Evolutionary conservation across 108 stramenopile genomes (phyloP).

Genomic region (Cyclotella atomus): DNA sequence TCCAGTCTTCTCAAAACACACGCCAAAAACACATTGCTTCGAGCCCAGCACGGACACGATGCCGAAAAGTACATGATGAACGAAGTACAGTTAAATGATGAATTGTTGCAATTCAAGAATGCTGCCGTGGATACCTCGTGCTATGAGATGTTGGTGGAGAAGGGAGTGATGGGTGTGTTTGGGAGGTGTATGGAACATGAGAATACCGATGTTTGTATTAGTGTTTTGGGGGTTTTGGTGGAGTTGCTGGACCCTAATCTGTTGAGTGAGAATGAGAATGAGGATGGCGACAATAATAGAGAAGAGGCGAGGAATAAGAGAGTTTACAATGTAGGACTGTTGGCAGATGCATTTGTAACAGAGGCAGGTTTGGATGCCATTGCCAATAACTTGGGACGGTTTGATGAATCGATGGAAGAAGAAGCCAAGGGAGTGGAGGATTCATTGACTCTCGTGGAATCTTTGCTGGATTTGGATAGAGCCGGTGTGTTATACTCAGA

Average conservation of each 20-base stretch:
- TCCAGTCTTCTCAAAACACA: too few relatives aligned
- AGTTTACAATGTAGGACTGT: slow-evolving; percentile 15
- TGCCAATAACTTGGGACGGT: slow-evolving; percentile 34
- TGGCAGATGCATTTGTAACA: slow-evolving; percentile 29
- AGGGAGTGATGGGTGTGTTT: slow-evolving; percentile 34
- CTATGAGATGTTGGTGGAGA: slow-evolving; percentile 41
- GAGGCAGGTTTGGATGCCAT: slow-evolving; percentile 39
- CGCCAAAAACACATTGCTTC: slow-evolving; percentile 54
- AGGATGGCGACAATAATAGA: neutral
- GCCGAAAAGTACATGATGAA: slow-evolving; percentile 72
- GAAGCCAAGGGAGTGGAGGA: slow-evolving; percentile 68
- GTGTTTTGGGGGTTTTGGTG: slow-evolving; percentile 60
- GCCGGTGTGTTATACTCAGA: slow-evolving; percentile 23
- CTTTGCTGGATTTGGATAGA: slow-evolving; percentile 70
- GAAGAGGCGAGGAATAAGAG: neutral
- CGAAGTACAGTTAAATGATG: slow-evolving; percentile 76
- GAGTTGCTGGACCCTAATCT: slow-evolving; percentile 75
- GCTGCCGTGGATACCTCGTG: slow-evolving; percentile 54
- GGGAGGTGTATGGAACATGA: slow-evolving; percentile 61
- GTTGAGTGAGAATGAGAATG: slow-evolving; percentile 26
- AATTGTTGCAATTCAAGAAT: slow-evolving; percentile 50
- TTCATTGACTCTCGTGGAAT: slow-evolving; percentile 65
- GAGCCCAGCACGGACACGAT: slow-evolving; percentile 53
- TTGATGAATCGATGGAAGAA: slow-evolving; percentile 52
- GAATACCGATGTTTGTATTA: slow-evolving; percentile 66